Evolutionary conservation across 2,329 filamentous ascomycete species (phyloP), one percentile per base, ranked within the genome.

Genomic region (Coniochaeta ligniaria): DNA sequence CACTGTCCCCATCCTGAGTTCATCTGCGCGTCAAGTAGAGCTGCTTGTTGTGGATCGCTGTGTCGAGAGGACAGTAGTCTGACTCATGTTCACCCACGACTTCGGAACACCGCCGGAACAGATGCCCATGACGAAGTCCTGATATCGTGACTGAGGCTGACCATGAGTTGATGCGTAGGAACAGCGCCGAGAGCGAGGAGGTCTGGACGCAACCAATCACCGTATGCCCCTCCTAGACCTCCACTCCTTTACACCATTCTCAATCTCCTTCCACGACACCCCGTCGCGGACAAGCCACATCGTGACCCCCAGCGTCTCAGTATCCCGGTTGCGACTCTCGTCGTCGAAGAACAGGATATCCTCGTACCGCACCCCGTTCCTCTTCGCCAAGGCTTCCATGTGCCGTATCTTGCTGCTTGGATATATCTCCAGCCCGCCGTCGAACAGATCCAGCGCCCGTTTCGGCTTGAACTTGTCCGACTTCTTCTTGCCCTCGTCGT

Each of bases 341-440:
- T 98, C 94, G 67, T 98, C 94, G 66, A 98, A 98, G 74, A 98
- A 98, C 36, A 98, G 73, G 88, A 98, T 96, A 56, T 97, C 91
- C 64, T 89, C 83, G 69, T 85, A 96, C 6, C 78, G 76, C 2
- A 97, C 73, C 1, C 86, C 86, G 16, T 89, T 92, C 60, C 85
- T 81, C 71, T 87, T 83, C 11, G 89, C 83, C 66, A 98, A 78
- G 6, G 83, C 79, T 68, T 87, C 81, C 68, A 98, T 96, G 74
- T 98, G 94, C 63, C 85, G 83, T n/a, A 89, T 88, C 81, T 98
- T 98, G 70, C 80, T 88, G 1, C 86, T 86, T 0, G 93, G 92
- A 66, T 89, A 89, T 61, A 89, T 88, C 74, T 89, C 86, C 60
- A 87, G 59, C 5, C 82, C 77, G 4, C 77, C 80, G 61, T 87